phyloP scores from a whole-genome alignment of 208 protist genomes.

The Entamoeba invadens region DNA sequence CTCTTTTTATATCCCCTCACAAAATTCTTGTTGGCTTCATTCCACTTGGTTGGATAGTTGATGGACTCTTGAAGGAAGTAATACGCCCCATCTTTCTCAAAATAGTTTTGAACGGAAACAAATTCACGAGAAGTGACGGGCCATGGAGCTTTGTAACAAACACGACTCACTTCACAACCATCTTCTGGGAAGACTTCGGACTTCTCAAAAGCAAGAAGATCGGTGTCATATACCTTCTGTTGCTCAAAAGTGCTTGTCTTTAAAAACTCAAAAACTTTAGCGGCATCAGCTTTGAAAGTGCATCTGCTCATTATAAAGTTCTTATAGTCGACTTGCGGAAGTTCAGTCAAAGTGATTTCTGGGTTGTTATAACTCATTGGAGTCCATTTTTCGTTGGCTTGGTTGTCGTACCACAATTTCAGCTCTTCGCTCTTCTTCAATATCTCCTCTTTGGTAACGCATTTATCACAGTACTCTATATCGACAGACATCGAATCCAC shows the following conservation, averaged over 20 bases:
- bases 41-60: background rate
- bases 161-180: background rate
- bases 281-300: background rate
- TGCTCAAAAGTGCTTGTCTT: background rate
- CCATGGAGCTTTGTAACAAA: background rate
- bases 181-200: background rate
- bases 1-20: background rate
- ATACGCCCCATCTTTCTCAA: background rate
- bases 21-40: background rate
- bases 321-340: background rate
- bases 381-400: background rate
- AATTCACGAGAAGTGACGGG: background rate
- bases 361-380: background rate
- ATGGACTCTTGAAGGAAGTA: background rate
- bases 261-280: background rate
- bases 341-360: background rate
- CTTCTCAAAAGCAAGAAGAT: background rate
- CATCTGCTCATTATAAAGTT: background rate
- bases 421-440: background rate
- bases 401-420: background rate
- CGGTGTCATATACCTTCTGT: background rate
- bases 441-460: background rate
- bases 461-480: background rate
- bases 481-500: background rate
- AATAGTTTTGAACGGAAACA: background rate